Evolutionary conservation across 2,329 filamentous ascomycete genomes (phyloP), one percentile per base, ranked within the genome.

Genomic region (Teratosphaeria epicoccoides): DNA sequence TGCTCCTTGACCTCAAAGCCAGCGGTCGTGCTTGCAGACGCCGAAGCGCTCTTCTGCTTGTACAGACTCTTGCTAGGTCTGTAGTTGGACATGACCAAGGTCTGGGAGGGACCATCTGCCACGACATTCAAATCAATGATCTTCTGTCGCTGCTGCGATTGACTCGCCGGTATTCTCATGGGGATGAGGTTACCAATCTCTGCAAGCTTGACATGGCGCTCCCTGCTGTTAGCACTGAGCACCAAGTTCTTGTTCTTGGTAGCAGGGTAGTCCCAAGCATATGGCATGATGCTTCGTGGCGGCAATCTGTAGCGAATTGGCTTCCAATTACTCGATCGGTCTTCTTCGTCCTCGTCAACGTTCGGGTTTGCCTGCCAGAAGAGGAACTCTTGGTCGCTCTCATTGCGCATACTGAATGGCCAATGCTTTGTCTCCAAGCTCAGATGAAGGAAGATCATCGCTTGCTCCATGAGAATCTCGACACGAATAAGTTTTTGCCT

Each of bases 351-450:
- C 56, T 97, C 90, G 54, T 95, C 90, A 9, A 95, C 74, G 61
- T 91, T 95, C 4, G 93, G 93, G 62, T 97, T 85, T 17, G 88
- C 87, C 68, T 98, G 93, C 74, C 86, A 95, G 73, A 98, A 98
- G 47, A 91, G 85, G 69, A 97, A 97, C 65, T 97, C 93, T 23
- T 85, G 86, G 63, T 97, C 91, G 63, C 91, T 97, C 72, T 97
- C 93, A 65, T 98, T 98, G 58, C 93, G 85, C 84, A 98, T 96
- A 0, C 90, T 96, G 71, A 93, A 98, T 0, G 93, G 93, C 93
- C 93, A 98, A 65, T 95, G 88, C 68, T 93, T 94, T 5, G 81
- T 89, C 71, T 98, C 93, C 59, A 91, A 76, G 63, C 83, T 93
- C 53, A 98, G 78, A 63, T 95, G 88, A 28, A 97, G 69, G 75